Conservation (phyloP, 2,329 filamentous ascomycete genomes). For the Fusarium sp. region DNA sequence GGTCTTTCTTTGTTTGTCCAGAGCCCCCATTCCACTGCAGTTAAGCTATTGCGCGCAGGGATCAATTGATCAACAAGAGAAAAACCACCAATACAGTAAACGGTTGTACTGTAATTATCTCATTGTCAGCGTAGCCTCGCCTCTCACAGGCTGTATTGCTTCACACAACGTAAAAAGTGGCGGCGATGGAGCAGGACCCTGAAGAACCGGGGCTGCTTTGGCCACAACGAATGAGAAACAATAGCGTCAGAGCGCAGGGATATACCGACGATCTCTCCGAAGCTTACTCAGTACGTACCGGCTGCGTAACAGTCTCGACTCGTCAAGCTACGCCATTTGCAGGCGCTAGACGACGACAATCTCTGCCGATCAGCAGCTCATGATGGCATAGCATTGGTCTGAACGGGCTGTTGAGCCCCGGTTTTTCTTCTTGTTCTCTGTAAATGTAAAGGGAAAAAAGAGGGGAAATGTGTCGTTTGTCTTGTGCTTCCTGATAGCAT, state of each 20-base stretch:
- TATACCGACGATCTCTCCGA: constrained; percentile 30
- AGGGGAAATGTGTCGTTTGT: constrained; percentile 7
- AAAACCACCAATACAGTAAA: constrained; percentile 12
- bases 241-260: constrained; percentile 22
- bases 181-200: constrained; percentile 39
- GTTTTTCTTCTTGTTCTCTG: constrained; percentile 11
- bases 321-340: constrained; percentile 42
- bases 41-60: constrained; percentile 18
- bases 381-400: constrained; percentile 35
- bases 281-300: constrained; percentile 30
- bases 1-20: constrained; percentile 35
- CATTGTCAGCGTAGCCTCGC: constrained; percentile 26
- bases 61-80: constrained; percentile 20
- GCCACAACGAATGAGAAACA: constrained; percentile 19
- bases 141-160: constrained; percentile 4
- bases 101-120: constrained; percentile 29
- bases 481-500: constrained; percentile 23
- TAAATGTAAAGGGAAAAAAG: background rate
- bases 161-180: constrained; percentile 3
- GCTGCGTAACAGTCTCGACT: constrained; percentile 8
- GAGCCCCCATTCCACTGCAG: constrained; percentile 10
- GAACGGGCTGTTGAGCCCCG: constrained; percentile 24
- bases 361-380: constrained; percentile 39
- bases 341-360: constrained; percentile 42
- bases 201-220: constrained; percentile 26